Base-by-base conservation (phyloP, 768 basidiomycete species). In the Kwoniella sp. region DNA sequence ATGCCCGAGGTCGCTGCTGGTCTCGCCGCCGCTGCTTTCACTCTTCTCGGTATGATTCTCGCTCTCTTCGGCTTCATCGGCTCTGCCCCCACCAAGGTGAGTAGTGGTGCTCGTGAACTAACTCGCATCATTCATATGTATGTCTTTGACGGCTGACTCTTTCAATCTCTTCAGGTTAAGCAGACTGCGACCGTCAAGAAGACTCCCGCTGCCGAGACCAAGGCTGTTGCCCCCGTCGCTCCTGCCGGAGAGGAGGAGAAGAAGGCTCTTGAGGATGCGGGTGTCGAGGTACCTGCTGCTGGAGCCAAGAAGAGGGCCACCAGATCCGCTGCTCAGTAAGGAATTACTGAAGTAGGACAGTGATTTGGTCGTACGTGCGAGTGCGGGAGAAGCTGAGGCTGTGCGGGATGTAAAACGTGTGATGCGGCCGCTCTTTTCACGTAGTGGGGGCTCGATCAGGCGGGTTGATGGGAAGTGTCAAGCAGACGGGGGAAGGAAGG, bases 1-100 rank as follows among this genome's bases (percentile, higher is more conserved):
- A 87, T 93, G 77, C 93, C 94, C 51, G 89, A 93, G 81, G 90
- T 90, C 55, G 92, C 88, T 71, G 88, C 84, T 50, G 90, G 87
- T 65, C 84, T 97, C 69, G 83, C 83, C 64, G 88, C 86, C 67
- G 87, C 86, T 53, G 67, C 90, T 51, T 84, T 95, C 72, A 91
- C 90, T 46, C 79, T 96, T 69, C 85, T 96, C 75, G 89, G 89
- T 52, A 88, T 96, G 87, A 79, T 98, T 68, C 90, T 88, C 68
- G 85, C 85, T 40, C 82, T 92, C 76, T 85, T 91, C 65, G 88
- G 91, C 59, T 82, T 93, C 72, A 85, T 92, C 78, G 89, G 91
- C 68, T 85, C 85, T 55, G 73, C 72, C 46, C 78, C 77, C 21
- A 74, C 71, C 15, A 70, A 76, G 54, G 71, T 72, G 66, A 72